Evolutionary conservation across 768 basidiomycete species (phyloP).

Genomic region (Pleurotus platypus): DNA sequence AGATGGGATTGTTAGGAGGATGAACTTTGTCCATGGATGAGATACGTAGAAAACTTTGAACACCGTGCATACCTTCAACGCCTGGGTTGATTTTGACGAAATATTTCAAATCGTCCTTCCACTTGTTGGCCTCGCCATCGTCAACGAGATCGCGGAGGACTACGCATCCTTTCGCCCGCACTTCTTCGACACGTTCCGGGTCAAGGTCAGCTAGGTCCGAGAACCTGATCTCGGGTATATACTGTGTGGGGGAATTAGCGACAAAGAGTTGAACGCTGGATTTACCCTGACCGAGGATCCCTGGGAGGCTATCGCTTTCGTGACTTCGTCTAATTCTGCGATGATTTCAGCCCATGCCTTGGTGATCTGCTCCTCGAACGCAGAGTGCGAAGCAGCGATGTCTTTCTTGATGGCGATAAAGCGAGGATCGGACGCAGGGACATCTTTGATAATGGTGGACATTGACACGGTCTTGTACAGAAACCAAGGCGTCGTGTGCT

Average conservation of each 20-base stretch:
- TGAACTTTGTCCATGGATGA: conserved; percentile 31
- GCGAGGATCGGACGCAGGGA: conserved; percentile 24
- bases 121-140: conserved; percentile 47
- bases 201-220: conserved; percentile 45
- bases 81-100: conserved; percentile 57
- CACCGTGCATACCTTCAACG: conserved; percentile 38
- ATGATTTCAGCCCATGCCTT: conserved; percentile 50
- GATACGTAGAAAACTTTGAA: not conserved
- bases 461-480: no score
- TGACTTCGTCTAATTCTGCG: not conserved
- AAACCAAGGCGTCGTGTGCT: no score
- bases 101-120: conserved; percentile 54
- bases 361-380: conserved; percentile 47
- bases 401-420: conserved; percentile 56
- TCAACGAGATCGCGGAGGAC: conserved; percentile 62
- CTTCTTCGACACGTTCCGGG: conserved; percentile 39
- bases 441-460: no score
- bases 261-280: not conserved
- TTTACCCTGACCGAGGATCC: not conserved
- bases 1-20: conserved; percentile 61
- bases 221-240: conserved; percentile 61
- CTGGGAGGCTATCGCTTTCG: not conserved
- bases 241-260: conserved; percentile 27
- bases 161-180: conserved; percentile 55
- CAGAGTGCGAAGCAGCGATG: conserved; percentile 47